phyloP scores from a whole-genome alignment of 2,329 filamentous ascomycete genomes.

The Ophiostoma perfectum region DNA sequence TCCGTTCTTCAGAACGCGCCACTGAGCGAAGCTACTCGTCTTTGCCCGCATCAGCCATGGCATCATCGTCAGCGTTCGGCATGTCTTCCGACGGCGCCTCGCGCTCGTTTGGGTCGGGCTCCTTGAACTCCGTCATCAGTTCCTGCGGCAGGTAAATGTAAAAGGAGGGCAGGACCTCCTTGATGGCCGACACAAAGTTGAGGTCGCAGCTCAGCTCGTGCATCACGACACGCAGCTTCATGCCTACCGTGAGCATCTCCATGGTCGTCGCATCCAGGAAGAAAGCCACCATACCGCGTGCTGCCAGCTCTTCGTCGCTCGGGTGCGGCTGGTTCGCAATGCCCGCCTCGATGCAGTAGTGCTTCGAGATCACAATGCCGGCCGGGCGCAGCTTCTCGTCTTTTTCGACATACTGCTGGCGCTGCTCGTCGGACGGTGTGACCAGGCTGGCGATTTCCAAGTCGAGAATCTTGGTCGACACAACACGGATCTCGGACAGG shows the following conservation, averaged over 20 bases:
- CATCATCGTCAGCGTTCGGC: conserved; percentile 32
- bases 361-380: conserved; percentile 43
- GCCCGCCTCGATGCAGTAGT: conserved; percentile 44
- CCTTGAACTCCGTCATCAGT: conserved; percentile 61
- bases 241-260: conserved; percentile 54
- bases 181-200: conserved; percentile 57
- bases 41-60: conserved; percentile 21
- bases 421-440: conserved; percentile 38
- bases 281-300: conserved; percentile 41
- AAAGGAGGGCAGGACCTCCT: conserved; percentile 54
- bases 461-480: conserved; percentile 46
- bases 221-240: conserved; percentile 55
- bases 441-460: conserved; percentile 56
- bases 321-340: conserved; percentile 40
- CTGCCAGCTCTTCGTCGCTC: conserved; percentile 31
- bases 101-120: conserved; percentile 44
- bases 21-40: not conserved
- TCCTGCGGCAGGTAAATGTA: conserved; percentile 63
- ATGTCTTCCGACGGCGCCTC: conserved; percentile 43
- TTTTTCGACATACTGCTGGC: conserved; percentile 39
- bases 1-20: not conserved
- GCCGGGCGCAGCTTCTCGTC: conserved; percentile 36
- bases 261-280: conserved; percentile 60
- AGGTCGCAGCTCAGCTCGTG: conserved; percentile 55
- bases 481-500: conserved; percentile 36